Evolutionary conservation across 345 rosid species (phyloP).

Genomic region (Brassica carinata): DNA sequence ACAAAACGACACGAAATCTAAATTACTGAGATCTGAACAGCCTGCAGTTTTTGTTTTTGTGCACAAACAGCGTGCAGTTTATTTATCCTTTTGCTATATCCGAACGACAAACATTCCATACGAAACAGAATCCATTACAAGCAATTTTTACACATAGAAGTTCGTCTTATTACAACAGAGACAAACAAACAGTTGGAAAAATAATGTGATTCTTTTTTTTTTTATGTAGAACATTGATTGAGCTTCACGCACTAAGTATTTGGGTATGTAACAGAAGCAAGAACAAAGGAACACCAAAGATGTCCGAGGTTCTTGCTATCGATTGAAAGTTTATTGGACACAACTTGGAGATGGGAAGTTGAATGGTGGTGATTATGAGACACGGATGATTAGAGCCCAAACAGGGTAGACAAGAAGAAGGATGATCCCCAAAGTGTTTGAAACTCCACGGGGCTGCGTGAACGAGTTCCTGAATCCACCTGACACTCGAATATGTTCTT

Average conservation of each 20-base stretch:
- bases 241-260: conserved; percentile 25
- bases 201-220: conserved; percentile 6
- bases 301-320: not conserved
- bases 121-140: conserved; percentile 11
- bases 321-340: conserved; percentile 2
- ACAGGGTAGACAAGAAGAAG: conserved; percentile 83
- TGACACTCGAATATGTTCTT: conserved; percentile 88
- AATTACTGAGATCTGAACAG: not conserved
- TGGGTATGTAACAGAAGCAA: conserved; percentile 15
- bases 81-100: not conserved
- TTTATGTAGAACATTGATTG: conserved; percentile 2
- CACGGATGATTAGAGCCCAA: conserved; percentile 69
- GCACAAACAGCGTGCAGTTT: not conserved
- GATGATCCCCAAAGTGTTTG: conserved; percentile 82
- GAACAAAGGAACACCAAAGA: conserved; percentile 14
- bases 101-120: conserved; percentile 24
- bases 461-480: conserved; percentile 92
- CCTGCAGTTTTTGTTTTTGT: not conserved
- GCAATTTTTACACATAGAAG: not conserved
- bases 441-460: conserved; percentile 71
- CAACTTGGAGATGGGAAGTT: conserved; percentile 6
- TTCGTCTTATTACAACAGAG: not conserved
- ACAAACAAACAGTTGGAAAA: conserved; percentile 21
- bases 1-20: conserved; percentile 3
- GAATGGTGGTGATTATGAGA: conserved; percentile 38